A percentile compares a stretch with the other conserved stretches of the same genome.
These are phyloP conservation scores for Cornus florida DNA, from an alignment of 148 eudicot species.

Conservation along the genomic window DNA sequence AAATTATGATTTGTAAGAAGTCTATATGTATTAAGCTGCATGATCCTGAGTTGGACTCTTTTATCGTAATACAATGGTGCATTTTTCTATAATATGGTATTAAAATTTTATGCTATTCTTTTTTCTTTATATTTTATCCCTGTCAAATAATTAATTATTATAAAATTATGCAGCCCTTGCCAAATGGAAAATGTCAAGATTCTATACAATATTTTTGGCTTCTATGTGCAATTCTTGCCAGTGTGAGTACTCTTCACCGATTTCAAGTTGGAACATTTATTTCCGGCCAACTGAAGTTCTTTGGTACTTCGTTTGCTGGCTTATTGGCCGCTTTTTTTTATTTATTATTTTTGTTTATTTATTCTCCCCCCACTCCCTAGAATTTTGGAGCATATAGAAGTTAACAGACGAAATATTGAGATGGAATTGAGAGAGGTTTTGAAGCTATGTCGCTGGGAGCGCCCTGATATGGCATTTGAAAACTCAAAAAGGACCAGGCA, in stretches of 20 bases:
- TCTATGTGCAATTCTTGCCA: constrained; percentile 84
- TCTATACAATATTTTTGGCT: constrained; percentile 74
- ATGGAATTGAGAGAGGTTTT: constrained; percentile 58
- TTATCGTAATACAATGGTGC: not conserved
- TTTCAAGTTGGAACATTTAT: not conserved
- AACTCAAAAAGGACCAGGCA: constrained; percentile 64
- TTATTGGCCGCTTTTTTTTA: not conserved
- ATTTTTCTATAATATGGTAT: not conserved
- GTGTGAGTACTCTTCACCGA: constrained; percentile 42
- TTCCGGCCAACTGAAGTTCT: constrained; percentile 1
- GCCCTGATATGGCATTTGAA: constrained; percentile 60
- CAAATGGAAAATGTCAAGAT: constrained; percentile 62
- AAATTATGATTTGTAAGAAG: not conserved
- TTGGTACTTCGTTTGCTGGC: not conserved
- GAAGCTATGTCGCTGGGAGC: constrained; percentile 72
- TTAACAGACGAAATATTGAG: constrained; percentile 58
- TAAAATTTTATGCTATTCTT: not conserved
- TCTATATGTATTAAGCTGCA: not conserved
- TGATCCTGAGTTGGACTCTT: not conserved
- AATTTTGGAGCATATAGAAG: constrained; percentile 55
- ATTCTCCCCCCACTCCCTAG: constrained; percentile 25
- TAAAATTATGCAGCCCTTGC: constrained; percentile 47
- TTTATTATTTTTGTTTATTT: not conserved
- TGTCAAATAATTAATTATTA: constrained; percentile 6
- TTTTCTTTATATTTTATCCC: not conserved